phyloP scores from a whole-genome alignment of 352 stramenopile species.

The Phytophthora rubi region DNA sequence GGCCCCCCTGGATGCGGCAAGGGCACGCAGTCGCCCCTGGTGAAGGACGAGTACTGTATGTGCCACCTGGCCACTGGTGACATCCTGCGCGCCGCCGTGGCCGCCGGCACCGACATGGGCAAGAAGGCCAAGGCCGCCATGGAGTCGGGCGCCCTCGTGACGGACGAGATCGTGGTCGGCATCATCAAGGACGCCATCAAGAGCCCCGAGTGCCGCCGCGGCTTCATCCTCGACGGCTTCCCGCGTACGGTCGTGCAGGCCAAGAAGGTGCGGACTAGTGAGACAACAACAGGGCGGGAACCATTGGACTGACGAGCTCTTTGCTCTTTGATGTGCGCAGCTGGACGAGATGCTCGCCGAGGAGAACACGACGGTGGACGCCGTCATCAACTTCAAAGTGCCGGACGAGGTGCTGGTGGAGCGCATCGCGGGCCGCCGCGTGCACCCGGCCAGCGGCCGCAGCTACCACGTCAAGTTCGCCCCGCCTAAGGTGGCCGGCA shows the following conservation, averaged over 20 bases:
- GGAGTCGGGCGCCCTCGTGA: slow-evolving; percentile 94
- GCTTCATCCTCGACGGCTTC: slow-evolving; percentile 99
- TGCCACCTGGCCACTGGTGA: slow-evolving; percentile 99
- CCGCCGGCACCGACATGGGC: slow-evolving; percentile 96
- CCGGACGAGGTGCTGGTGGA: slow-evolving; percentile 96
- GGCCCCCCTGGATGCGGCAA: slow-evolving; percentile 97
- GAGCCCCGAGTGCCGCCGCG: slow-evolving; percentile 96
- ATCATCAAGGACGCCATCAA: slow-evolving; percentile 99
- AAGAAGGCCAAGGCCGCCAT: slow-evolving; percentile 98
- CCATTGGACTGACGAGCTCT: slow-evolving; percentile 1
- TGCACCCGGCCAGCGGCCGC: slow-evolving; percentile 95
- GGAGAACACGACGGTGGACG: slow-evolving; percentile 88
- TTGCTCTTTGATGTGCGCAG: slow-evolving; percentile 32
- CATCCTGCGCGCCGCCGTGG: slow-evolving; percentile 98
- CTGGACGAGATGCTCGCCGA: slow-evolving; percentile 97
- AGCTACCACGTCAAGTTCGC: slow-evolving; percentile 99
- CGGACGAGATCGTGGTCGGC: slow-evolving; percentile 99
- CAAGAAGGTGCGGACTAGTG: slow-evolving; percentile 76
- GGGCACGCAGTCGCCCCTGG: slow-evolving; percentile 98
- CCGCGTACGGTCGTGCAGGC: slow-evolving; percentile 98
- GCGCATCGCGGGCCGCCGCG: slow-evolving; percentile 96
- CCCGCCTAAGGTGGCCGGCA: slow-evolving; percentile 90
- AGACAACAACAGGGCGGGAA: not conserved
- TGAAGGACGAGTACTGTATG: slow-evolving; percentile 98
- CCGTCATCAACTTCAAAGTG: slow-evolving; percentile 96